phyloP scores from a whole-genome alignment of 2,329 filamentous ascomycete species.

The Venturia nashicola region DNA sequence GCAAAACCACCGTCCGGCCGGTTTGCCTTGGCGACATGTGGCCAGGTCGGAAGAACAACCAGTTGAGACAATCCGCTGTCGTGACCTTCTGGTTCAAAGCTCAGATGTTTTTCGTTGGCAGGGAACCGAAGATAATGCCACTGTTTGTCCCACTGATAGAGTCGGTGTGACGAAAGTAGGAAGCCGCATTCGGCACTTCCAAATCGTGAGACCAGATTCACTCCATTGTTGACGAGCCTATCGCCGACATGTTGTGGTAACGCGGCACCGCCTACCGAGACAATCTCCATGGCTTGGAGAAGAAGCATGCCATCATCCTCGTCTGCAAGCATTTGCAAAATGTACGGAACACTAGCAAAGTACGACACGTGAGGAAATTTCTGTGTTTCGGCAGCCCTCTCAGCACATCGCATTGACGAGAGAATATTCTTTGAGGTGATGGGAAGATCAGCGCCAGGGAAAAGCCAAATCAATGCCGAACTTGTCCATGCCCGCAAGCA shows the following conservation, averaged over 20 bases:
- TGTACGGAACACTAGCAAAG: slow-evolving; percentile 54
- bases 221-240: slow-evolving; percentile 36
- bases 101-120: slow-evolving; percentile 21
- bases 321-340: slow-evolving; percentile 51
- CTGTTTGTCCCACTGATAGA: slow-evolving; percentile 40
- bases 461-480: slow-evolving; percentile 48
- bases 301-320: slow-evolving; percentile 38
- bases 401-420: slow-evolving; percentile 32
- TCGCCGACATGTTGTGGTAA: slow-evolving; percentile 49
- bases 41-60: slow-evolving; percentile 44
- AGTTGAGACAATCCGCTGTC: slow-evolving; percentile 36
- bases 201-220: slow-evolving; percentile 49
- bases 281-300: slow-evolving; percentile 36
- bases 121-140: slow-evolving; percentile 46
- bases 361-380: slow-evolving; percentile 34
- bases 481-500: slow-evolving; percentile 50
- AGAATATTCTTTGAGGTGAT: slow-evolving; percentile 45
- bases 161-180: slow-evolving; percentile 47
- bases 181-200: slow-evolving; percentile 58
- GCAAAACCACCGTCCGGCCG: slow-evolving; percentile 35
- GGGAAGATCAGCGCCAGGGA: slow-evolving; percentile 42
- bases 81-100: slow-evolving; percentile 35
- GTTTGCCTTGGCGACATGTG: slow-evolving; percentile 22
- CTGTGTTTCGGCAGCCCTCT: slow-evolving; percentile 12
- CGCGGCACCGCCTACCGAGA: slow-evolving; percentile 46